These are phyloP conservation scores for Cladosporium austrohemisphaericum DNA, from an alignment of 2,329 filamentous ascomycete species.

Conservation along the genomic window DNA sequence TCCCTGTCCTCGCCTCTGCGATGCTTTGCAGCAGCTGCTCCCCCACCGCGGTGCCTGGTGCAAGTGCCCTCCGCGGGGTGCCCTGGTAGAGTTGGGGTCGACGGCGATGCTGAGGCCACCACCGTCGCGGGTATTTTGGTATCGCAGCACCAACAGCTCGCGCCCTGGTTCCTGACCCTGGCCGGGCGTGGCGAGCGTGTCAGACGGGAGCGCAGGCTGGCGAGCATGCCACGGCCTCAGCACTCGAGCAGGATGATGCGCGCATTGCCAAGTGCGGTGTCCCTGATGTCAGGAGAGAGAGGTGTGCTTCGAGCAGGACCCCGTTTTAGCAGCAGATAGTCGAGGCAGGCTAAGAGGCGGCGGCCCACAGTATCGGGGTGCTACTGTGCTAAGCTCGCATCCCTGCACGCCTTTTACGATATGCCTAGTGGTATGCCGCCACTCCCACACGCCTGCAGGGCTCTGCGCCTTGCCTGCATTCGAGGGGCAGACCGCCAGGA, in stretches of 20 bases:
- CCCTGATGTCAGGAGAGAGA: constrained; percentile 7
- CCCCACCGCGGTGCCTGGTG: neutral
- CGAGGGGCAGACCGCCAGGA: constrained; percentile 1
- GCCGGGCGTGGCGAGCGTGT: neutral
- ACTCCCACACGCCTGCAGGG: too few species aligned
- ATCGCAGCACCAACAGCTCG: constrained; percentile 1
- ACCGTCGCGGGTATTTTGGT: constrained; percentile 12
- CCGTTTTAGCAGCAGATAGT: constrained; percentile 14
- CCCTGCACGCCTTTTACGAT: too few species aligned
- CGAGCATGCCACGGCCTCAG: too few species aligned
- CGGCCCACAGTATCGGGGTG: constrained; percentile 8
- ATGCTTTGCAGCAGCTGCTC: constrained; percentile 4
- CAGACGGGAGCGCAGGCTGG: constrained; percentile 5
- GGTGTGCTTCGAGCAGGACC: neutral
- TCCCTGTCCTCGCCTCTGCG: neutral
- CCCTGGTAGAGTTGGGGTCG: neutral
- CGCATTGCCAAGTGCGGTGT: constrained; percentile 7
- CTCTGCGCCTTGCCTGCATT: constrained; percentile 6
- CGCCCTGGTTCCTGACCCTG: constrained; percentile 13
- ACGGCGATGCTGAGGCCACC: constrained; percentile 2
- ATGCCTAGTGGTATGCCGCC: too few species aligned
- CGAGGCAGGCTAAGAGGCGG: constrained; percentile 10
- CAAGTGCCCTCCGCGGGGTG: neutral
- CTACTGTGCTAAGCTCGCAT: constrained; percentile 10
- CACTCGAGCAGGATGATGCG: too few species aligned